A percentile compares a stretch with the other conserved stretches of the same genome.
Conservation (phyloP, 2,329 filamentous ascomycete genomes). For the Fusarium burgessii region DNA sequence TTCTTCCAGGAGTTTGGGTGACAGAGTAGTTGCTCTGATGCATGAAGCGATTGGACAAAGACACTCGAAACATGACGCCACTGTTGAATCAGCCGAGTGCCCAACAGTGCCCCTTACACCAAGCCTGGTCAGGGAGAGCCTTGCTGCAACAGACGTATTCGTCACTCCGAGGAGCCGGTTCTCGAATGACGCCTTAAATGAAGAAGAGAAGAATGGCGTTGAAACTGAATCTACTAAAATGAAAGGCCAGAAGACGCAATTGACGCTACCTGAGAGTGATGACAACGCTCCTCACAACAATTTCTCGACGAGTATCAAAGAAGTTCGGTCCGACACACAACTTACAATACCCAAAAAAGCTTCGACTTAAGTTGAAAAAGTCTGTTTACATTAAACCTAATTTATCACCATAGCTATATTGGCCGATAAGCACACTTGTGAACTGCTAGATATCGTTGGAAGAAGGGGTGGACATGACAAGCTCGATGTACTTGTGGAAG, state of each 20-base stretch:
- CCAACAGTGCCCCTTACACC: constrained; percentile 26
- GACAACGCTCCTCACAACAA: not conserved
- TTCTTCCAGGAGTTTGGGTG: constrained; percentile 32
- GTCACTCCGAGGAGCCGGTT: constrained; percentile 41
- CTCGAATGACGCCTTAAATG: not conserved
- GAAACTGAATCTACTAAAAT: not conserved
- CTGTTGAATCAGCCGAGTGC: not conserved
- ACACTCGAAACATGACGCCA: constrained; percentile 7
- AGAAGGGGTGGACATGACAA: not conserved
- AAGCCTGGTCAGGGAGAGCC: constrained; percentile 28
- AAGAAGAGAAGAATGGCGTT: not conserved
- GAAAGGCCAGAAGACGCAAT: not conserved
- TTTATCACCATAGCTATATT: not conserved
- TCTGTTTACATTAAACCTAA: not conserved
- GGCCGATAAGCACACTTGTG: not conserved
- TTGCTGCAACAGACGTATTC: constrained; percentile 36
- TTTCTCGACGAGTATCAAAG: not conserved
- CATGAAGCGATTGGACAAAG: constrained; percentile 25
- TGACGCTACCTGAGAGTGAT: not conserved
- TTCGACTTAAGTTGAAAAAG: not conserved
- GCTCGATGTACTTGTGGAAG: not conserved
- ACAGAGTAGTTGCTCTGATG: constrained; percentile 37
- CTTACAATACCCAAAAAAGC: not conserved
- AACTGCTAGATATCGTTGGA: not conserved
- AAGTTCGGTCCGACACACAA: not conserved